phyloP scores from a whole-genome alignment of 306 rosid genomes.

The Vigna unguiculata region DNA sequence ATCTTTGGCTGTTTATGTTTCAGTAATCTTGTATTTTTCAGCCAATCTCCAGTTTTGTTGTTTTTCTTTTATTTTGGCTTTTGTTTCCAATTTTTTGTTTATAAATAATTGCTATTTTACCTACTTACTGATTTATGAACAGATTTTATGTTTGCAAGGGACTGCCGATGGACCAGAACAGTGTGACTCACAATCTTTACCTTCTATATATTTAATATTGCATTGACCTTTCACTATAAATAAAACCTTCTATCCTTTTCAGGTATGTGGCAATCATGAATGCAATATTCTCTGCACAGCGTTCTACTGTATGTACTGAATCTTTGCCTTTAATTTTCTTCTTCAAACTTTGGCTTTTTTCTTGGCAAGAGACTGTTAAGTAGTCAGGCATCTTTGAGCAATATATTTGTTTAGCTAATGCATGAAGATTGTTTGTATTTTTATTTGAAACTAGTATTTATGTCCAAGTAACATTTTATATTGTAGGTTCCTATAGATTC shows the following conservation, averaged over 20 bases:
- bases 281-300: constrained; percentile 95
- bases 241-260: constrained; percentile 48
- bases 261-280: constrained; percentile 98
- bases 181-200: constrained; percentile 54
- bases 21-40: constrained; percentile 19
- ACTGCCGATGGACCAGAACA: constrained; percentile 97
- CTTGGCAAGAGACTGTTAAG: constrained; percentile 23
- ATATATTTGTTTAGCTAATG: not conserved
- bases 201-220: constrained; percentile 39
- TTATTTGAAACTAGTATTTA: constrained; percentile 23
- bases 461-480: not conserved
- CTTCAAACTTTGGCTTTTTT: constrained; percentile 23
- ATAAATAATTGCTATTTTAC: constrained; percentile 32
- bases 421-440: constrained; percentile 16
- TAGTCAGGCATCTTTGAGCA: constrained; percentile 18
- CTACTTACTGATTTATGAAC: constrained; percentile 55
- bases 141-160: constrained; percentile 94
- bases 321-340: constrained; percentile 28
- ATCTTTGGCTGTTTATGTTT: not conserved
- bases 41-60: not conserved
- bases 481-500: constrained; percentile 94
- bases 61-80: not conserved
- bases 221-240: constrained; percentile 34
- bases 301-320: constrained; percentile 61
- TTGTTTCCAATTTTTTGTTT: constrained; percentile 6